Percentiles rank a stretch among this genome's conserved stretches.
Conservation (phyloP, 108 stramenopile genomes). For the Fistulifera solaris region DNA sequence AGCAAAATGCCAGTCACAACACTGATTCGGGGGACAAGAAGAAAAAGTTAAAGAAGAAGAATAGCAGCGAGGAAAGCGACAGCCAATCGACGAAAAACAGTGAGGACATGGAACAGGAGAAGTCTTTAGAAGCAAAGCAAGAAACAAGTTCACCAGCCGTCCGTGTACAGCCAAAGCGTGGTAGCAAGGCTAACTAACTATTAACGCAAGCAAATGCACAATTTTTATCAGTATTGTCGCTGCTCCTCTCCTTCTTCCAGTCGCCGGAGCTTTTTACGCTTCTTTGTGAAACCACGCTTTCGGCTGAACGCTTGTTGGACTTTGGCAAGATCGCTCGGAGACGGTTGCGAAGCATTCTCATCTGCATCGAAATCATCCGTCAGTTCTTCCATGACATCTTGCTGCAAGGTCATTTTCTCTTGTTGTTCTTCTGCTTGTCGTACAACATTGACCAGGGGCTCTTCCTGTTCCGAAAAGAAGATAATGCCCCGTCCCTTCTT, state of each 20-base stretch:
- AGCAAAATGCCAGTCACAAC: not conserved
- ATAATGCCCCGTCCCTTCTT: constrained; percentile 79
- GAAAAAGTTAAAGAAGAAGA: constrained; percentile 5
- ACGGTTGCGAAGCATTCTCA: constrained; percentile 2
- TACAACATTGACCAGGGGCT: constrained; percentile 64
- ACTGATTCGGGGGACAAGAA: not conserved
- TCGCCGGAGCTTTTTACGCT: constrained; percentile 60
- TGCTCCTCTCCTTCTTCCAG: constrained; percentile 11
- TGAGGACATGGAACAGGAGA: constrained; percentile 5
- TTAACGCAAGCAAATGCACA: too few species aligned
- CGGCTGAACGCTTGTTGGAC: constrained; percentile 77
- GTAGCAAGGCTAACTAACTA: not conserved
- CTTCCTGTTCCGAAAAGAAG: constrained; percentile 69
- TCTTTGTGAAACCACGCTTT: constrained; percentile 81
- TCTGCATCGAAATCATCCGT: constrained; percentile 15
- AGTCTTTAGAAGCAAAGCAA: not conserved
- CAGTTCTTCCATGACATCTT: constrained; percentile 51
- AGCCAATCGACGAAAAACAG: not conserved
- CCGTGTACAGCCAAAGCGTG: not conserved
- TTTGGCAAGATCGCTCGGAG: constrained; percentile 24
- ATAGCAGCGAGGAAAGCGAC: constrained; percentile 4
- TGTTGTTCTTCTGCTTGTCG: constrained; percentile 71
- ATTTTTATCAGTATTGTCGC: constrained; percentile 1
- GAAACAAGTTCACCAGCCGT: not conserved
- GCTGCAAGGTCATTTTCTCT: constrained; percentile 53